Evolutionary conservation across 345 rosid genomes (phyloP).

Genomic region (Trapa bicornis): DNA sequence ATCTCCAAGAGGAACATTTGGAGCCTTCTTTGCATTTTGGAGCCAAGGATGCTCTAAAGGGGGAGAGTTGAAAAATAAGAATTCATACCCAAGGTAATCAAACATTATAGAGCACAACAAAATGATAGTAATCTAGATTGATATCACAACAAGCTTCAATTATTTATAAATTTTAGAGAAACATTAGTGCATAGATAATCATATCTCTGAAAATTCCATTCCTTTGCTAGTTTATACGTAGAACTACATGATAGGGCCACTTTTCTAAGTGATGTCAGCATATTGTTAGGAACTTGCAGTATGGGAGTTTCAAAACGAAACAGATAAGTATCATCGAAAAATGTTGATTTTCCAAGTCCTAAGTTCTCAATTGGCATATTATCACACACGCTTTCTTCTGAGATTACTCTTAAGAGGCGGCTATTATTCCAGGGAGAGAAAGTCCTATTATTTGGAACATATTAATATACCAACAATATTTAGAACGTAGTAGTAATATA

Average conservation of each 20-base stretch:
- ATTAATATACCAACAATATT: background rate
- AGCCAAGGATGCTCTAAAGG: conserved; percentile 88
- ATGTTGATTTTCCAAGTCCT: background rate
- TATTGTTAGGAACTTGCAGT: background rate
- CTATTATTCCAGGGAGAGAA: too few species aligned
- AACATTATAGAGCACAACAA: background rate
- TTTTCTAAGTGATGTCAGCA: background rate
- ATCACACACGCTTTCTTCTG: background rate
- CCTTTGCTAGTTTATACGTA: background rate
- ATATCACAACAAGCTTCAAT: background rate
- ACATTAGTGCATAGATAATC: background rate
- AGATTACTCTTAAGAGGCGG: background rate
- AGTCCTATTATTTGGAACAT: background rate
- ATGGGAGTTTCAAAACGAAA: background rate
- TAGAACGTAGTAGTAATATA: conserved; percentile 19
- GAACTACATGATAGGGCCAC: background rate
- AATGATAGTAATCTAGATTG: background rate
- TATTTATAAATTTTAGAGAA: background rate
- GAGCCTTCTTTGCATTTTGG: conserved; percentile 94
- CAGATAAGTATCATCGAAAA: background rate
- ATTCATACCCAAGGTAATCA: background rate
- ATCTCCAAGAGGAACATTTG: conserved; percentile 96
- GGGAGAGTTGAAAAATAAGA: conserved; percentile 2
- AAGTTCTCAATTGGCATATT: background rate
- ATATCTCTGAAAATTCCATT: background rate